These are phyloP conservation scores for Biscogniauxia mediterranea DNA, from an alignment of 2,329 filamentous ascomycete species.

Conservation along the genomic window DNA sequence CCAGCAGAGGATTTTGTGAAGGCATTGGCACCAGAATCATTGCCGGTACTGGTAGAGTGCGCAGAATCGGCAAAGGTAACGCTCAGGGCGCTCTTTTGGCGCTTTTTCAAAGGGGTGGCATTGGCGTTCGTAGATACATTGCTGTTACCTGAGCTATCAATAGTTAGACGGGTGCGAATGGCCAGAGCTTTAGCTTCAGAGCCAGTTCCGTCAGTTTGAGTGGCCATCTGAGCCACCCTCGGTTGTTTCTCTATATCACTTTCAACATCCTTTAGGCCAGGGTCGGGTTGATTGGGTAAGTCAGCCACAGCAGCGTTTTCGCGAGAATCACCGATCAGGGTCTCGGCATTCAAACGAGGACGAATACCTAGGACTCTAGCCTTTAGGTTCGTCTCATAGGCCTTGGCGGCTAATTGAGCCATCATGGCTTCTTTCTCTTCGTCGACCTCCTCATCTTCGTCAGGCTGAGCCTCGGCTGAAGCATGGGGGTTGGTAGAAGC, in stretches of 20 bases:
- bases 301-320: background rate
- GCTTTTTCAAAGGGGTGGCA: background rate
- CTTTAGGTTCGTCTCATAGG: background rate
- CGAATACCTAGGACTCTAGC: constrained; percentile 3
- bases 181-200: background rate
- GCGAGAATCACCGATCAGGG: background rate
- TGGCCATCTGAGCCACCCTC: background rate
- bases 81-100: background rate
- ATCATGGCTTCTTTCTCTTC: background rate
- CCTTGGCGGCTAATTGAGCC: background rate
- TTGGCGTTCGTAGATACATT: background rate
- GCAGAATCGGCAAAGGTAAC: background rate
- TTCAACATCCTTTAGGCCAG: background rate
- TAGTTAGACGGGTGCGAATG: background rate
- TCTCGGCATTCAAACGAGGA: constrained; percentile 2
- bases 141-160: background rate
- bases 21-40: background rate
- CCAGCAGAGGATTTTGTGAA: constrained; percentile 1
- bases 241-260: background rate
- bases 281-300: background rate
- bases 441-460: background rate
- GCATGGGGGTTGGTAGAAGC: background rate
- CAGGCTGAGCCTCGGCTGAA: background rate
- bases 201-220: background rate
- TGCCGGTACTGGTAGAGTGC: background rate